A percentile compares a stretch with the other conserved stretches of the same genome.
These are phyloP conservation scores for Sarocladium brachiariae DNA, from an alignment of 2,329 filamentous ascomycete species.

Conservation along the genomic window DNA sequence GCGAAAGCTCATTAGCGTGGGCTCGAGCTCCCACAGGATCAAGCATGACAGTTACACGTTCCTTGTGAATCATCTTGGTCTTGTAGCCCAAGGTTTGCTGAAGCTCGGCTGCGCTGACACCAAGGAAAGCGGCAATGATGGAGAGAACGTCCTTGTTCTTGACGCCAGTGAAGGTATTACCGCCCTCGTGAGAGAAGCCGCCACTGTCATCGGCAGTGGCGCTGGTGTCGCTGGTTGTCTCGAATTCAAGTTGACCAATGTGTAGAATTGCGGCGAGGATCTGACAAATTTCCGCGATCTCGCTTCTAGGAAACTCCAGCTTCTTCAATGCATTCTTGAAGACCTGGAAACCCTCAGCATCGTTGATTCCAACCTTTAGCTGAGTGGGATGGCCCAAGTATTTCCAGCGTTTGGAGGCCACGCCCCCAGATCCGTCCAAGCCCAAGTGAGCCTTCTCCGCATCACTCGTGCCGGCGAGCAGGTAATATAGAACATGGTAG, in stretches of 20 bases:
- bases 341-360: constrained; percentile 89
- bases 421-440: constrained; percentile 42
- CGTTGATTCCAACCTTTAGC: constrained; percentile 94
- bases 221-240: constrained; percentile 71
- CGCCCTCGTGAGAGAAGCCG: constrained; percentile 92
- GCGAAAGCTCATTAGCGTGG: constrained; percentile 89
- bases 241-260: constrained; percentile 93
- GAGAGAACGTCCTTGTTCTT: constrained; percentile 87
- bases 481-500: constrained; percentile 93
- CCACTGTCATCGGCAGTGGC: constrained; percentile 84
- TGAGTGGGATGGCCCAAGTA: constrained; percentile 95
- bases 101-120: constrained; percentile 71
- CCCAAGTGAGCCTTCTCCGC: constrained; percentile 84
- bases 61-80: constrained; percentile 91
- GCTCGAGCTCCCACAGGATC: constrained; percentile 83
- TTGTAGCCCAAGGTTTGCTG: constrained; percentile 90
- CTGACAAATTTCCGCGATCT: constrained; percentile 96
- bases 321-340: constrained; percentile 95
- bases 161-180: constrained; percentile 75
- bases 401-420: constrained; percentile 74
- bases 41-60: constrained; percentile 97
- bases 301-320: constrained; percentile 84
- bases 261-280: constrained; percentile 91
- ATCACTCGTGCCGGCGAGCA: constrained; percentile 82
- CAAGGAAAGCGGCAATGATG: constrained; percentile 90